Evolutionary conservation across 169 alveolate species (phyloP).

Genomic region (Eimeria acervulina): DNA sequence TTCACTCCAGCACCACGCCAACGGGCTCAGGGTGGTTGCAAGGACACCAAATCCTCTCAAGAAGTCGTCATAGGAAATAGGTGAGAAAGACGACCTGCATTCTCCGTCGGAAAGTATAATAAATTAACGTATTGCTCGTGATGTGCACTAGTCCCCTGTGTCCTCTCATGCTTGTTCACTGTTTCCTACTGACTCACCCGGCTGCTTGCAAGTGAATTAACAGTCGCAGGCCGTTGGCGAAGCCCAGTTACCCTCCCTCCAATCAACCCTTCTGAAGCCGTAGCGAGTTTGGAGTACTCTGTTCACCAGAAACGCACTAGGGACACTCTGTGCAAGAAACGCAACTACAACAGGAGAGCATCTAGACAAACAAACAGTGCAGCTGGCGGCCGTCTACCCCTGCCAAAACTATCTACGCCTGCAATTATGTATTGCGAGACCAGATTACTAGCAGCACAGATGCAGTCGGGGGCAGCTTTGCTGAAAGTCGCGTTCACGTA

Average conservation of each 20-base stretch:
- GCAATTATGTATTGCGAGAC: not conserved
- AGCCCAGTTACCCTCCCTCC: constrained; percentile 1
- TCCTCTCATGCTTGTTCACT: not conserved
- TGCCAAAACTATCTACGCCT: not conserved
- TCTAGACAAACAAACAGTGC: not conserved
- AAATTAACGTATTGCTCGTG: not conserved
- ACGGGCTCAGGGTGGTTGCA: not conserved
- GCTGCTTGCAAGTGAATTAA: not conserved
- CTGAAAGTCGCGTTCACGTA: not conserved
- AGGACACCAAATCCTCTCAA: not conserved
- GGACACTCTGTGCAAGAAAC: not conserved
- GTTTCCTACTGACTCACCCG: not conserved
- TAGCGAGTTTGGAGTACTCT: constrained; percentile 1
- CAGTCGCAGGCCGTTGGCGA: not conserved
- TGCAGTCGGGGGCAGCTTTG: not conserved
- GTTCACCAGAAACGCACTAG: constrained; percentile 32
- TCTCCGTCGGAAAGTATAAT: not conserved
- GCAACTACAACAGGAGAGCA: constrained; percentile 21
- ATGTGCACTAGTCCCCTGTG: not conserved
- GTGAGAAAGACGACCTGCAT: not conserved
- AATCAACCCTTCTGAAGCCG: not conserved
- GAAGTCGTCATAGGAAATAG: not conserved
- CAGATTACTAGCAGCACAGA: not conserved
- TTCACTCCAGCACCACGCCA: not conserved
- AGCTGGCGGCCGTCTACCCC: not conserved